Base-by-base conservation (phyloP, 1,284 basidiomycete genomes). In the Cutaneotrichosporon cutaneum region DNA sequence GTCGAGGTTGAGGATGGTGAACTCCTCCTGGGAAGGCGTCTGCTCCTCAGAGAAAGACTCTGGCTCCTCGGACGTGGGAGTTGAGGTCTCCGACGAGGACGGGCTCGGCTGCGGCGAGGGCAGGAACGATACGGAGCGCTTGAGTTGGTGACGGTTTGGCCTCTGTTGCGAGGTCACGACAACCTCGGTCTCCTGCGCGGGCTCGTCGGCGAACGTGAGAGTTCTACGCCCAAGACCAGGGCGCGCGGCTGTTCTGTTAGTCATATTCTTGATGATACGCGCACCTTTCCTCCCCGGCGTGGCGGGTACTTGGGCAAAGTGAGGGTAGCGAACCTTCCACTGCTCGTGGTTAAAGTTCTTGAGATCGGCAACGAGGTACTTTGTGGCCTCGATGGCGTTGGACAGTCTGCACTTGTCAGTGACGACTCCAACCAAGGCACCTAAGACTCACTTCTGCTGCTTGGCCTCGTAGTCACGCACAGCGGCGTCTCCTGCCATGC, bases 251-350 rank as follows among this genome's bases (percentile, higher is more conserved):
- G 91, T 18, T 53, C 51, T 13, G 51, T 54, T 22, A 54, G 33
- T 36, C 18, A 24, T 13, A 21, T 6, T 26, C 27, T 26, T 96
- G 96, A 64, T 90, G 83, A 33, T 95, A 86, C 32, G 90, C 83
- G 89, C 91, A 95, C 67, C 88, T 84, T 52, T 87, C 83, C 79
- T 88, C 88, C 82, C 90, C 94, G 82, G 94, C 94, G 62, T 83
- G 81, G 52, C 22, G 21, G 52, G 21, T 36, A 58, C 16, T 16
- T 30, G 57, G 6, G 58, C 45, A 54, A 66, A 66, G 44, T 86
- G 85, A 53, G 93, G 93, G 77, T 97, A 97, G 61, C 91, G 83
- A 32, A 96, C 86, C 42, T 90, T 84, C 90, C 92, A 95, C 67
- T 89, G 84, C 53, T 87, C 84, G 78, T 87, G 88, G 82, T 90